Conservation (phyloP, 2,329 filamentous ascomycete species). For the Venturia effusa region DNA sequence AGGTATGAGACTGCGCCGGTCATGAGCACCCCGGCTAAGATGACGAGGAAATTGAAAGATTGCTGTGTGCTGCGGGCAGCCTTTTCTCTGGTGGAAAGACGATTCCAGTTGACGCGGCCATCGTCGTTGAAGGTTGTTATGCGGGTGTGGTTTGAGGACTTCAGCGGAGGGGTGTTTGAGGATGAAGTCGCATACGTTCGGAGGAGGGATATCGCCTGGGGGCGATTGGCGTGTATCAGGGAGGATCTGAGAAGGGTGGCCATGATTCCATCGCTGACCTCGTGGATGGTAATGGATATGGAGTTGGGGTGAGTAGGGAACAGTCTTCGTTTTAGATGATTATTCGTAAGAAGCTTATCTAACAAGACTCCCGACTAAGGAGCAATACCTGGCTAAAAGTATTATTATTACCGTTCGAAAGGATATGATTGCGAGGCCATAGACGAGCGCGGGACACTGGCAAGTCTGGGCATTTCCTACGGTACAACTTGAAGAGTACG, state of each 20-base stretch:
- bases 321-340: too few species aligned
- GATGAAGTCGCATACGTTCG: slow-evolving; percentile 15
- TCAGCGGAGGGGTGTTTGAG: slow-evolving; percentile 14
- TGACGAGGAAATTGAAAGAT: slow-evolving; percentile 73
- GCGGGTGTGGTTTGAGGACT: slow-evolving; percentile 46
- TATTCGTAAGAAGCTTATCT: too few species aligned
- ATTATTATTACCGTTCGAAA: too few species aligned
- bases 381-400: too few species aligned
- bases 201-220: not conserved
- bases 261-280: slow-evolving; percentile 1
- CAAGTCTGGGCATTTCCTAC: too few species aligned
- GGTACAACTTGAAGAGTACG: too few species aligned
- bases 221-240: not conserved
- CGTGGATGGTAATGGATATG: not conserved
- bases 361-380: too few species aligned
- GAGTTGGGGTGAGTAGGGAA: too few species aligned
- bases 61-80: slow-evolving; percentile 79
- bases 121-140: slow-evolving; percentile 82
- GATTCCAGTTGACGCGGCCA: slow-evolving; percentile 68
- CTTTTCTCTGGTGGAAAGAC: slow-evolving; percentile 69
- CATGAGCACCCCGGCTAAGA: slow-evolving; percentile 61
- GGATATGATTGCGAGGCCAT: too few species aligned
- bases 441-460: too few species aligned
- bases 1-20: slow-evolving; percentile 72
- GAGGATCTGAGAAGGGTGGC: slow-evolving; percentile 1